These are phyloP conservation scores for Gyrodon lividus DNA, from an alignment of 768 basidiomycete species.

Conservation along the genomic window DNA sequence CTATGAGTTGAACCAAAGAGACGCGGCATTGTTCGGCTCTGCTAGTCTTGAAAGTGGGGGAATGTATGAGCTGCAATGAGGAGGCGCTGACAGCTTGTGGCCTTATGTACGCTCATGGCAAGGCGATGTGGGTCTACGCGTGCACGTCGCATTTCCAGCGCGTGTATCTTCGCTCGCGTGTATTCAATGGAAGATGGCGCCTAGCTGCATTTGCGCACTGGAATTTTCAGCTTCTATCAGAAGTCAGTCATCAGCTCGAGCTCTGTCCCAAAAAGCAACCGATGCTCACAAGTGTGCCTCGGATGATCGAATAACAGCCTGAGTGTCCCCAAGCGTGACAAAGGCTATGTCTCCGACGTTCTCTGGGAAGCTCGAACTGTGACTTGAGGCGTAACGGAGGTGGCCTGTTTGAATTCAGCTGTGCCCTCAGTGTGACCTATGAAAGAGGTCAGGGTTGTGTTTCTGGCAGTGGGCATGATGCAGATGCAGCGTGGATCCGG, in stretches of 20 bases:
- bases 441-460: too few relatives aligned
- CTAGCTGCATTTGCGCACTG: background rate
- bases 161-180: slow-evolving; percentile 22
- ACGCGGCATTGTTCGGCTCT: slow-evolving; percentile 21
- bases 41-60: background rate
- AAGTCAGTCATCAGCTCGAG: background rate
- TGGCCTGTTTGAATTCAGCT: too few relatives aligned
- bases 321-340: too few relatives aligned
- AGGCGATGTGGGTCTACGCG: slow-evolving; percentile 16
- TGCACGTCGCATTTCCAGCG: slow-evolving; percentile 28
- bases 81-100: slow-evolving; percentile 12
- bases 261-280: background rate
- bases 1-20: slow-evolving; percentile 18
- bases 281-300: background rate
- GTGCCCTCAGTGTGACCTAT: too few relatives aligned
- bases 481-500: too few relatives aligned
- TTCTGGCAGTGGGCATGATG: too few relatives aligned
- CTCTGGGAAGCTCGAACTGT: too few relatives aligned
- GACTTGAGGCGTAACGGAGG: too few relatives aligned
- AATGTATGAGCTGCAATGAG: slow-evolving; percentile 10
- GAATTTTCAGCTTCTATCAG: background rate
- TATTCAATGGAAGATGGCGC: slow-evolving; percentile 10
- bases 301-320: background rate
- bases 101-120: slow-evolving; percentile 26
- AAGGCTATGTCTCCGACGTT: too few relatives aligned